Conservation (phyloP, 768 basidiomycete genomes). For the Terana coerulea region DNA sequence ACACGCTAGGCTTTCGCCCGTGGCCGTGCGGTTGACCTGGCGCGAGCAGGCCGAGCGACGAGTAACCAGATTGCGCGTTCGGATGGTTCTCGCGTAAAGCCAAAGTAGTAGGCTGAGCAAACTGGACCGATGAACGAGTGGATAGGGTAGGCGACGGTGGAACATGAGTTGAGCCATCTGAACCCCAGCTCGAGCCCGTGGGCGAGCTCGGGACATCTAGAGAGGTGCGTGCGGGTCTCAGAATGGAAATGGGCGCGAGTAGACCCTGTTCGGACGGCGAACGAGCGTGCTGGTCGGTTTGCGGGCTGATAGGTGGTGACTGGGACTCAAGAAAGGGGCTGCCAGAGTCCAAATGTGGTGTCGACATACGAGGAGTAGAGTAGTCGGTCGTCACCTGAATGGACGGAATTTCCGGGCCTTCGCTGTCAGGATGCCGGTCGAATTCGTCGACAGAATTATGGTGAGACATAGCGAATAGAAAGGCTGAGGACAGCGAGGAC, state of each 20-base stretch:
- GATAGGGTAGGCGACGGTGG: slow-evolving; percentile 82
- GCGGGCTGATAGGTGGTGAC: slow-evolving; percentile 2
- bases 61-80: slow-evolving; percentile 47
- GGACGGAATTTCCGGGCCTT: slow-evolving; percentile 10
- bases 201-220: slow-evolving; percentile 18
- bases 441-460: slow-evolving; percentile 2
- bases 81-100: slow-evolving; percentile 69
- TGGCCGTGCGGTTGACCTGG: slow-evolving; percentile 37
- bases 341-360: slow-evolving; percentile 11
- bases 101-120: slow-evolving; percentile 40
- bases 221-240: slow-evolving; percentile 14
- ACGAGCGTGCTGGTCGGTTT: not conserved
- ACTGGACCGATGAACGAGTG: slow-evolving; percentile 57
- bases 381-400: slow-evolving; percentile 18
- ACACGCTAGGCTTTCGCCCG: slow-evolving; percentile 52
- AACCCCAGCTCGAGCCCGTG: slow-evolving; percentile 25
- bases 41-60: slow-evolving; percentile 48
- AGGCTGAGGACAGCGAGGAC: not conserved
- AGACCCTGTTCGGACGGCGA: slow-evolving; percentile 8
- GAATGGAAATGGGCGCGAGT: slow-evolving; percentile 12
- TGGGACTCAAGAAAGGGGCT: slow-evolving; percentile 8
- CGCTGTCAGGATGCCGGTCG: slow-evolving; percentile 6
- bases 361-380: slow-evolving; percentile 14
- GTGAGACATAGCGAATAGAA: slow-evolving; percentile 4
- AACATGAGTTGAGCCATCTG: slow-evolving; percentile 37